Base-by-base conservation (phyloP, 2,329 filamentous ascomycete genomes). In the Hypoxylon sp. region DNA sequence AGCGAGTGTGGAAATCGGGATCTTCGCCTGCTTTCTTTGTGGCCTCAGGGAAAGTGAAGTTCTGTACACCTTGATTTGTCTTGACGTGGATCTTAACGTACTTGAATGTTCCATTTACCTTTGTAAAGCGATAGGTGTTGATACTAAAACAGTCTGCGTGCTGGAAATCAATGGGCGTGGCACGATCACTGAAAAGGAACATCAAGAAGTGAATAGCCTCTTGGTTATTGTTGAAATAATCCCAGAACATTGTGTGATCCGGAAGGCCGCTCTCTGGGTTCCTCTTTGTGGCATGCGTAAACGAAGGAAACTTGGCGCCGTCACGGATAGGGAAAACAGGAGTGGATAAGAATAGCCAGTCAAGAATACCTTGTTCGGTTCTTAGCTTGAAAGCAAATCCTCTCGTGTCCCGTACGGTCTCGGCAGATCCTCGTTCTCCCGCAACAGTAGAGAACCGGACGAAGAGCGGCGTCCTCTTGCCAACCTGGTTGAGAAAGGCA, bases 261-360 rank as follows among this genome's bases (percentile, higher is more conserved):
- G 87, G 89, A 5, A 92, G 79, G 75, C 93, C 88, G 2, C 89
- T 92, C 26, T 87, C 82, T 0, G 91, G 91, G 74, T 93, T 83
- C n/a, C 91, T 84, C 83, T 93, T 93, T 77, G 93, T 91, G 0
- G 90, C 91, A 77, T 92, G 91, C 57, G 92, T 92, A 76, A 92
- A 91, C 75, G 90, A 82, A 33, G 91, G 91, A 77, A 92, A 93
- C 79, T 93, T 93, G 71, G 89, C 85, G 0, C 91, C 89, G 69
- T 93, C 91, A 57, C 91, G 84, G 17, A 93, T 75, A 80, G 93
- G 93, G 83, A 93, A 93, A 2, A 92, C 88, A 0, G 91, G 91
- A 0, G 90, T 92, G 76, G 93, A 93, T 78, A 91, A 92, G 69
- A 87, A 88, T 9, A 92, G 90, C 78, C 90, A 84, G 75, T 92